phyloP scores from a whole-genome alignment of 2,329 filamentous ascomycete genomes.

The Botrytis galanthina region DNA sequence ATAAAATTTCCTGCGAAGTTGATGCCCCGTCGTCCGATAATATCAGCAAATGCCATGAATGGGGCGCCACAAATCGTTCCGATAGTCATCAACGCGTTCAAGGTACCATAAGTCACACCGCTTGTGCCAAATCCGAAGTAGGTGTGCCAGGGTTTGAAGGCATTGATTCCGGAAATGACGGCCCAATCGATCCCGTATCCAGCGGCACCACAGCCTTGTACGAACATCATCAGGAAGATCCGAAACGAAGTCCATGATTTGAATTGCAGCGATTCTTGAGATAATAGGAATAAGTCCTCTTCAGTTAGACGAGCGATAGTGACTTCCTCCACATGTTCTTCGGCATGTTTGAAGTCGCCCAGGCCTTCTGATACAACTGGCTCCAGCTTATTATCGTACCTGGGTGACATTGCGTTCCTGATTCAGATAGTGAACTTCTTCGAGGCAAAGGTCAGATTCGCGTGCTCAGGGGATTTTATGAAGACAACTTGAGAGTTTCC shows the following conservation, averaged over 20 bases:
- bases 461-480: neutral
- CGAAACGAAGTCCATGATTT: conserved; percentile 44
- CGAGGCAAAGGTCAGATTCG: neutral
- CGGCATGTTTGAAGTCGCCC: conserved; percentile 38
- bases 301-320: conserved; percentile 47
- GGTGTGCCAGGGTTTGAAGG: conserved; percentile 43
- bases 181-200: conserved; percentile 48
- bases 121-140: conserved; percentile 45
- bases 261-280: conserved; percentile 43
- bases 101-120: conserved; percentile 40
- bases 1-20: conserved; percentile 48
- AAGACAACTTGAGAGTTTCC: neutral
- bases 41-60: conserved; percentile 50
- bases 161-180: conserved; percentile 48
- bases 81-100: conserved; percentile 50
- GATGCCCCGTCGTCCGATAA: conserved; percentile 51
- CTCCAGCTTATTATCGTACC: neutral
- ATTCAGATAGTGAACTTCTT: neutral
- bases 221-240: conserved; percentile 44
- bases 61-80: conserved; percentile 49
- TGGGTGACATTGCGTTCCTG: neutral
- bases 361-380: conserved; percentile 15
- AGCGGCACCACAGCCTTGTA: conserved; percentile 47
- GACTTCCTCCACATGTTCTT: conserved; percentile 45
- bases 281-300: conserved; percentile 46